Base-by-base conservation (phyloP, 768 basidiomycete genomes). In the Clathrus columnatus region DNA sequence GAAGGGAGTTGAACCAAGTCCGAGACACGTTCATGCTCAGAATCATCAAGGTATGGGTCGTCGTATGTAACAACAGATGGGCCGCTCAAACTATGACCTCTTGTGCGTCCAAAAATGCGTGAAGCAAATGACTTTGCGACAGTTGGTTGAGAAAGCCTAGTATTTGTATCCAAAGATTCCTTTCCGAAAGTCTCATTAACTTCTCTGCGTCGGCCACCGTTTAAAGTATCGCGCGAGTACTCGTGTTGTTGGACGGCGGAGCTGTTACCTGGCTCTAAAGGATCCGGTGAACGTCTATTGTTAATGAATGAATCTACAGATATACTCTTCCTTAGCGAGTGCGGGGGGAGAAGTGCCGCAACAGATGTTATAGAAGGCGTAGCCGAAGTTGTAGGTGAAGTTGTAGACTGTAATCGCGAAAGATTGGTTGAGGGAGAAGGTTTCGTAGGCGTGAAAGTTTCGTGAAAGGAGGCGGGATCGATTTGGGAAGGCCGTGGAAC, bases 221-320 rank as follows among this genome's bases (percentile, higher is more conserved):
- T 44, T 10, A 44, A 43, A 29, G 46, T 32, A 14, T 55, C 45
- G 11, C 46, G 17, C 28, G 45, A 48, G 20, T 55, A 45, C 4
- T 47, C 46, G 46, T 18, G 46, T 47, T 28, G 21, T 18, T 47
- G 46, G n/a, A 48, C 45, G 27, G 27, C 21, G 21, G 54, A 55
- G 54, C 54, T 55, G 18, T 43, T 27, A 48, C 44, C 54, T 48
- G 54, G 17, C 18, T 55, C 54, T 20, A 30, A 47, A 18, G 32
- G 44, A 29, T 55, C 54, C 10, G 54, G 24, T 5, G 42, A 72
- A 60, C 70, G 71, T 61, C 69, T 68, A 63, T 72, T 72, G 30
- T 70, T 72, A 48, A 79, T 75, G 66, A 89, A 84, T 8, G 87
- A 89, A 67, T 89, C 87, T 57, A 83, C 85, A 20, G 87, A 89